These are phyloP conservation scores for Microdochium trichocladiopsis DNA, from an alignment of 2,329 filamentous ascomycete species.

Conservation along the genomic window DNA sequence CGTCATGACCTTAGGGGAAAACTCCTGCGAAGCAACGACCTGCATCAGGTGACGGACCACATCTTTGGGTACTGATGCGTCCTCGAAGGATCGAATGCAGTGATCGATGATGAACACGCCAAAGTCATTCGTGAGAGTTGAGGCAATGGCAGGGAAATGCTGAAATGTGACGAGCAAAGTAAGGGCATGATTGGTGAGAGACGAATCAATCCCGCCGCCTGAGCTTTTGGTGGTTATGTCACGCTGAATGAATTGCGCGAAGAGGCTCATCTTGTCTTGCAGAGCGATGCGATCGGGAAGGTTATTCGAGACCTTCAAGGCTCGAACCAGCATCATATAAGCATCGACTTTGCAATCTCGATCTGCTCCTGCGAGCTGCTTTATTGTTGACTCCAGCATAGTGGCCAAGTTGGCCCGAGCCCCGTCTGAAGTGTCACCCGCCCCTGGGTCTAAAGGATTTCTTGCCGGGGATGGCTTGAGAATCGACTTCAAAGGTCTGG, in stretches of 20 bases:
- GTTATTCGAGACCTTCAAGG: conserved; percentile 75
- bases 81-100: conserved; percentile 66
- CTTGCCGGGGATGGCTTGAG: conserved; percentile 61
- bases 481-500: conserved; percentile 58
- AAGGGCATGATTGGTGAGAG: conserved; percentile 70
- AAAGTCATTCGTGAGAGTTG: conserved; percentile 70
- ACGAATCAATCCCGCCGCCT: conserved; percentile 53
- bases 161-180: conserved; percentile 73
- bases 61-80: conserved; percentile 64
- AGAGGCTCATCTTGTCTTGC: conserved; percentile 65
- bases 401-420: conserved; percentile 54
- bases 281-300: conserved; percentile 69
- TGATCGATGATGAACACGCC: conserved; percentile 74
- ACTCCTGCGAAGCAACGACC: conserved; percentile 73
- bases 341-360: conserved; percentile 72
- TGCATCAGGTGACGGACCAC: conserved; percentile 74
- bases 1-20: conserved; percentile 68
- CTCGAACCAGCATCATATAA: conserved; percentile 71
- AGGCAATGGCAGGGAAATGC: conserved; percentile 63
- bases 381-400: conserved; percentile 80
- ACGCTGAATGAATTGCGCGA: conserved; percentile 77
- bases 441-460: conserved; percentile 35
- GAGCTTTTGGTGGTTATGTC: conserved; percentile 62
- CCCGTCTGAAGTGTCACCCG: conserved; percentile 29
- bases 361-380: conserved; percentile 71